phyloP scores from a whole-genome alignment of 805 yeast genomes.

The Candida ulmi region DNA sequence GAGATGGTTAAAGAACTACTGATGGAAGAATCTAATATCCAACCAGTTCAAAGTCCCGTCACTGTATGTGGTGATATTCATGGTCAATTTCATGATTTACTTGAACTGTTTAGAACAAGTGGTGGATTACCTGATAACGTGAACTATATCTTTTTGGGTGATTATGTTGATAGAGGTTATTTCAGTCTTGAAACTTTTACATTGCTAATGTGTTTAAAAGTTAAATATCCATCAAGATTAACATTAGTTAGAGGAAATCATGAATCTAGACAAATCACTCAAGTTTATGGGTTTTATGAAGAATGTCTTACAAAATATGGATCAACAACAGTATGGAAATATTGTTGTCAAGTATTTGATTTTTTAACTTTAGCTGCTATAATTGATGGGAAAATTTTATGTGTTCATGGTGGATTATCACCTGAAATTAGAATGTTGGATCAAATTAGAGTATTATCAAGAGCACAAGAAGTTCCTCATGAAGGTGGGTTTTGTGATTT shows the following conservation, averaged over 20 bases:
- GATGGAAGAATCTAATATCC: slow-evolving; percentile 95
- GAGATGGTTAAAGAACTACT: slow-evolving; percentile 90
- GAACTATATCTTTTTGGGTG: slow-evolving; percentile 86
- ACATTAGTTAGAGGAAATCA: slow-evolving; percentile 97
- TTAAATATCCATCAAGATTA: slow-evolving; percentile 75
- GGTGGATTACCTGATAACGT: slow-evolving; percentile 89
- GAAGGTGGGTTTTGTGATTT: slow-evolving; percentile 98
- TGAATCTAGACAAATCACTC: slow-evolving; percentile 96
- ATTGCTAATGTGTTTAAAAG: slow-evolving; percentile 86
- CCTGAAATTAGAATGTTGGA: slow-evolving; percentile 98
- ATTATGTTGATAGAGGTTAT: slow-evolving; percentile 97
- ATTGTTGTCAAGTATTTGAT: slow-evolving; percentile 94
- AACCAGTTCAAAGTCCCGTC: slow-evolving; percentile 89
- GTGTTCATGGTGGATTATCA: slow-evolving; percentile 96
- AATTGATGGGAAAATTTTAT: slow-evolving; percentile 87
- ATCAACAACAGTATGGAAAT: slow-evolving; percentile 91
- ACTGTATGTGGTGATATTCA: slow-evolving; percentile 97
- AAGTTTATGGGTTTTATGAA: slow-evolving; percentile 96
- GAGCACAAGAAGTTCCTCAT: slow-evolving; percentile 98
- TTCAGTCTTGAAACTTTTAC: slow-evolving; percentile 93
- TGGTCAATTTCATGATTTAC: slow-evolving; percentile 93
- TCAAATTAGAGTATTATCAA: slow-evolving; percentile 86
- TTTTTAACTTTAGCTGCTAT: slow-evolving; percentile 92
- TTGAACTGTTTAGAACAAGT: slow-evolving; percentile 82
- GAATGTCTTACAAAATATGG: slow-evolving; percentile 93